Conservation (phyloP, 345 rosid genomes). For the Carallia brachiata region DNA sequence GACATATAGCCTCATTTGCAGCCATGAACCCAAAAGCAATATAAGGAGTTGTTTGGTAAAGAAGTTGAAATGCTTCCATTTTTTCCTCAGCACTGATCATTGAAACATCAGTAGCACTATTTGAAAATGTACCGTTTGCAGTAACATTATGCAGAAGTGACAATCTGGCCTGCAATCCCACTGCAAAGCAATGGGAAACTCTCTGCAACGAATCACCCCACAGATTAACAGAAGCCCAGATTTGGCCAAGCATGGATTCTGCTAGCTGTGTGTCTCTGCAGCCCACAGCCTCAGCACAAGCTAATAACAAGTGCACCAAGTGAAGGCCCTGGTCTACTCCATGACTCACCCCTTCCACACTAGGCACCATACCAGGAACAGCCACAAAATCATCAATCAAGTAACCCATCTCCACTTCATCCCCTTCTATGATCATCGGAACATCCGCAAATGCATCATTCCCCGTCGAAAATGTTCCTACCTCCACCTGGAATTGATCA, state of each 20-base stretch:
- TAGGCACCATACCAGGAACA: slow-evolving; percentile 16
- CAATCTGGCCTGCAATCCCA: slow-evolving; percentile 50
- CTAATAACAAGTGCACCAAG: slow-evolving; percentile 55
- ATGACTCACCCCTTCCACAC: slow-evolving; percentile 28
- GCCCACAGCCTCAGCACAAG: slow-evolving; percentile 68
- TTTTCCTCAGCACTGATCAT: slow-evolving; percentile 40
- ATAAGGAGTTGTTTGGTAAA: slow-evolving; percentile 58
- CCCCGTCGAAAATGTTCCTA: slow-evolving; percentile 16
- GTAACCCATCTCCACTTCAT: slow-evolving; percentile 21
- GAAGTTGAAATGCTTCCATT: slow-evolving; percentile 58
- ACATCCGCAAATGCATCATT: slow-evolving; percentile 24
- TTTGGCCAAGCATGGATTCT: slow-evolving; percentile 43
- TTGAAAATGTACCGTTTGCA: slow-evolving; percentile 37
- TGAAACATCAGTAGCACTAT: slow-evolving; percentile 27
- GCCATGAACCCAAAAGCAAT: slow-evolving; percentile 60
- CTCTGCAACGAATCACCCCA: slow-evolving; percentile 59
- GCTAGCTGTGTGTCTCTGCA: slow-evolving; percentile 54
- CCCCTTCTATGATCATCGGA: slow-evolving; percentile 23
- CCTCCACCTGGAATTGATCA: slow-evolving; percentile 17
- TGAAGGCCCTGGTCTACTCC: slow-evolving; percentile 65
- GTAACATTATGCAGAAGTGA: slow-evolving; percentile 41
- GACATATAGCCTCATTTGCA: slow-evolving; percentile 57
- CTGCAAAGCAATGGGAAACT: slow-evolving; percentile 54
- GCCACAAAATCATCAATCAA: slow-evolving; percentile 16
- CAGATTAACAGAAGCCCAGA: slow-evolving; percentile 41